Base-by-base conservation (phyloP, 176 grass and related monocot genomes). In the Ananas comosus region DNA sequence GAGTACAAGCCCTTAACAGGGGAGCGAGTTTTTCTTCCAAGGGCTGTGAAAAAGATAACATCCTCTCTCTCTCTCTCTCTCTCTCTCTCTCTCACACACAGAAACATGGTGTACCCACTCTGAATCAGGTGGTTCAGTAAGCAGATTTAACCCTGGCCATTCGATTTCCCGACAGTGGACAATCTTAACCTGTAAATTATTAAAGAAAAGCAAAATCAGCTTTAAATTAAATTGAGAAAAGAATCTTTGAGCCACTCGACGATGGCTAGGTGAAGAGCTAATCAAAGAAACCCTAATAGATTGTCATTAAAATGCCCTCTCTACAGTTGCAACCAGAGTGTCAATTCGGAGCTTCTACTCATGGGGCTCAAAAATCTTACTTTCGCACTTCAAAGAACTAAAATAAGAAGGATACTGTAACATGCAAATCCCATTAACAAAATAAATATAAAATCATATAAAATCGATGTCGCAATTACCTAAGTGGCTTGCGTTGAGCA, bases 151-250 rank as follows among this genome's bases (percentile, higher is more conserved):
- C 4, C 33, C 54, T 58, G 11, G n/a, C 54, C 54, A 17, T 14
- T 86, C 74, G 80, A 49, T 76, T 84, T 83, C 19, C 49, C 66
- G 69, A 96, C 74, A 56, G 88, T 86, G 10, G 85, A 86, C 72
- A 96, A 80, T 77, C 76, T 88, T 66, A 96, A 82, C 74, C 91
- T 96, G 81, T 12, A 84, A 51, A 68, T 68, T 10, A 33, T 56
- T 68, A 7, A 64, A 75, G 9, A 19, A 54, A 67, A 77, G n/a
- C 14, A 54, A 65, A 49, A 33, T 66, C 58, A 74, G 67, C 9
- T 53, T 59, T 66, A 47, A n/a, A 50, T n/a, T 14, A 27, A 13
- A 21, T 13, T 48, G 63, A 27, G 25, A 27, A 66, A 54, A 21
- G 29, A 29, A 66, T 21, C 19, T 14, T 16, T 9, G 54, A 59